Conservation (phyloP, 2,329 filamentous ascomycete species). For the Endothia cerciana region DNA sequence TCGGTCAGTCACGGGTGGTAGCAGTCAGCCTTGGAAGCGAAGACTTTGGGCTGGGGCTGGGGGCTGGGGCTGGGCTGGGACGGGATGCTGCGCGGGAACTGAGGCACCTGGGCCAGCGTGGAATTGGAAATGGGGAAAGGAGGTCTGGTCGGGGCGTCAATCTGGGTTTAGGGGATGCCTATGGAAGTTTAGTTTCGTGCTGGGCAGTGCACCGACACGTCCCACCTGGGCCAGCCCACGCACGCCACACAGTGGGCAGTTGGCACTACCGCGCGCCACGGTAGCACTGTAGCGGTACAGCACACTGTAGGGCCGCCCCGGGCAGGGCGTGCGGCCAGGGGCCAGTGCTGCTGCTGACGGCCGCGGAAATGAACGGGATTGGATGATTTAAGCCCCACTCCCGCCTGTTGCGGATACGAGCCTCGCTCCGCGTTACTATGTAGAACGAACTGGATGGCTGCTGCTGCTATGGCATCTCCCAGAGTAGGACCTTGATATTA, state of each 20-base stretch:
- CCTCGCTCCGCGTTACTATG: not conserved
- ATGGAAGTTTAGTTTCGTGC: constrained; percentile 6
- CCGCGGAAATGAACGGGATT: constrained; percentile 2
- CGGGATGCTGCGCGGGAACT: no score
- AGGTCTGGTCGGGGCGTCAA: constrained; percentile 6
- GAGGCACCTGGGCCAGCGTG: not conserved
- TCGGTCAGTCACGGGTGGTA: not conserved
- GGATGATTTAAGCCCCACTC: not conserved
- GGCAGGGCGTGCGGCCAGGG: not conserved
- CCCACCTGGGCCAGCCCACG: constrained; percentile 7
- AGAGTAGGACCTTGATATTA: no score
- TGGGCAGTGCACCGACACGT: constrained; percentile 1
- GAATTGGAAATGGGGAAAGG: constrained; percentile 15
- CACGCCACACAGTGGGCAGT: constrained; percentile 7
- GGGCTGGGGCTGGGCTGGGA: not conserved
- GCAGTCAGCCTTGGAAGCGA: constrained; percentile 3
- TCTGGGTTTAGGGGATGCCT: constrained; percentile 13
- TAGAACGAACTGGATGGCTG: not conserved
- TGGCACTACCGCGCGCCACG: not conserved
- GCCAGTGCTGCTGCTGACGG: constrained; percentile 8
- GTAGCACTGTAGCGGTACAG: not conserved
- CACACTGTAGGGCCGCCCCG: constrained; percentile 4
- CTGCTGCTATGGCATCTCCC: no score
- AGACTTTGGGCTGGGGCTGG: constrained; percentile 13
- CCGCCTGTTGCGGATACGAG: constrained; percentile 4